Percentiles rank a stretch among this genome's conserved stretches.
Evolutionary conservation across 306 rosid species (phyloP).

Genomic region (Elaeagnus macrophylla): DNA sequence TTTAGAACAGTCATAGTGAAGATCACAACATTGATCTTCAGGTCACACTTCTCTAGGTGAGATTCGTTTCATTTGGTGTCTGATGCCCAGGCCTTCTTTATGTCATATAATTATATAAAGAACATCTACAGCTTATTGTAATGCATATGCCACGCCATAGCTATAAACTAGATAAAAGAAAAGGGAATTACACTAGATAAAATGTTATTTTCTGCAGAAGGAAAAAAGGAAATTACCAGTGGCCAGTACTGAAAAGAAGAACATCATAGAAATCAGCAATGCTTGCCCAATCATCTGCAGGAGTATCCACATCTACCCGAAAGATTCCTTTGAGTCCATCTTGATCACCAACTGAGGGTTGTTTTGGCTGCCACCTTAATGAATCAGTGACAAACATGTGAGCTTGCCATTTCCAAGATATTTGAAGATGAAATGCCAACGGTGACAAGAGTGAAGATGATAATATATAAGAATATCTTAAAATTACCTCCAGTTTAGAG

Average conservation of each 20-base stretch:
- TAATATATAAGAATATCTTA: not conserved
- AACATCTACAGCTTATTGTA: too few relatives aligned
- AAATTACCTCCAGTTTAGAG: not conserved
- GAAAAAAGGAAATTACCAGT: constrained; percentile 48
- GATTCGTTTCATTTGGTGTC: too few relatives aligned
- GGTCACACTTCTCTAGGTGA: too few relatives aligned
- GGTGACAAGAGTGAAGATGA: constrained; percentile 8
- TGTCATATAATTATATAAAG: too few relatives aligned
- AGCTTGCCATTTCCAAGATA: constrained; percentile 34
- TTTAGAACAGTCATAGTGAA: too few relatives aligned
- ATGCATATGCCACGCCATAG: too few relatives aligned
- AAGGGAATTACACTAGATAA: not conserved
- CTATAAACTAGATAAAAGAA: too few relatives aligned
- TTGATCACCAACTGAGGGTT: constrained; percentile 24
- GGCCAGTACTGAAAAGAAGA: constrained; percentile 83
- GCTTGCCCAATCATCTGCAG: constrained; percentile 75
- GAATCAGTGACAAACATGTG: constrained; percentile 43
- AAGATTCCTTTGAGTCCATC: constrained; percentile 51
- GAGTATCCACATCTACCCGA: constrained; percentile 81
- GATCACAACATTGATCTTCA: too few relatives aligned
- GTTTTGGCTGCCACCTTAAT: constrained; percentile 77
- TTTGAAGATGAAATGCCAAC: constrained; percentile 1
- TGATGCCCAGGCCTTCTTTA: too few relatives aligned
- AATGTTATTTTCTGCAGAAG: constrained; percentile 14
- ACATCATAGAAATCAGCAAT: constrained; percentile 71